Evolutionary conservation across 163 green algal species (phyloP).

Genomic region (Chloroidium sp.): DNA sequence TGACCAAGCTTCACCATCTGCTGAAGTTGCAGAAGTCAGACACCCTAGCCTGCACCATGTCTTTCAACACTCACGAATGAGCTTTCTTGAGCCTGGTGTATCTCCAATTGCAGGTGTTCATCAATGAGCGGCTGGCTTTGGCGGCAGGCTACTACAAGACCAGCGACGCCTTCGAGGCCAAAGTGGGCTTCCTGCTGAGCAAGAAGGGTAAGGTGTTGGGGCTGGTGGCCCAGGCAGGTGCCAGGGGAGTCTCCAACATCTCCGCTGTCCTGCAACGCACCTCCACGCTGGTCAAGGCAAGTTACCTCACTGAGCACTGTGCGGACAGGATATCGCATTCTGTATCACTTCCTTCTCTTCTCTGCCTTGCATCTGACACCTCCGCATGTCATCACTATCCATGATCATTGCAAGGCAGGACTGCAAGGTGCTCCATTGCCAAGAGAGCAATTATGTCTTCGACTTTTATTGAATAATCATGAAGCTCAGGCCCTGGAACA

Average conservation of each 20-base stretch:
- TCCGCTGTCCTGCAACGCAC: slow-evolving; percentile 1
- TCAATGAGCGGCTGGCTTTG: slow-evolving; percentile 53
- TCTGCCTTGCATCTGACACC: not conserved
- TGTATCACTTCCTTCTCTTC: not conserved
- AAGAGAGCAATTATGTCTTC: not conserved
- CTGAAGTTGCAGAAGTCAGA: too few species aligned
- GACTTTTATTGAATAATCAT: not conserved
- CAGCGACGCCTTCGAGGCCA: slow-evolving; percentile 30
- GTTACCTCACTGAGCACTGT: not conserved
- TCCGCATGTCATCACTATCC: not conserved
- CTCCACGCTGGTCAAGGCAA: slow-evolving; percentile 1
- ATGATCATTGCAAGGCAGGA: not conserved
- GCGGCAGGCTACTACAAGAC: slow-evolving; percentile 22
- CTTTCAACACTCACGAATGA: too few species aligned
- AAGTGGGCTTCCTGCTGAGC: slow-evolving; percentile 13
- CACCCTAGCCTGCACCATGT: too few species aligned
- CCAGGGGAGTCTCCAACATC: slow-evolving; percentile 2
- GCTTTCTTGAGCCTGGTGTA: too few species aligned
- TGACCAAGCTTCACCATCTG: too few species aligned
- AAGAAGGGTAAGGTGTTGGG: not conserved
- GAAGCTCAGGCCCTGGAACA: not conserved
- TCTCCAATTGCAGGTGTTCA: slow-evolving; percentile 32
- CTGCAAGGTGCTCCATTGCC: not conserved
- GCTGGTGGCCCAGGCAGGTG: not conserved
- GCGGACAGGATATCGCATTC: not conserved